Evolutionary conservation across 129 eudicot genomes (phyloP).

Genomic region (Kitagawia praeruptora): DNA sequence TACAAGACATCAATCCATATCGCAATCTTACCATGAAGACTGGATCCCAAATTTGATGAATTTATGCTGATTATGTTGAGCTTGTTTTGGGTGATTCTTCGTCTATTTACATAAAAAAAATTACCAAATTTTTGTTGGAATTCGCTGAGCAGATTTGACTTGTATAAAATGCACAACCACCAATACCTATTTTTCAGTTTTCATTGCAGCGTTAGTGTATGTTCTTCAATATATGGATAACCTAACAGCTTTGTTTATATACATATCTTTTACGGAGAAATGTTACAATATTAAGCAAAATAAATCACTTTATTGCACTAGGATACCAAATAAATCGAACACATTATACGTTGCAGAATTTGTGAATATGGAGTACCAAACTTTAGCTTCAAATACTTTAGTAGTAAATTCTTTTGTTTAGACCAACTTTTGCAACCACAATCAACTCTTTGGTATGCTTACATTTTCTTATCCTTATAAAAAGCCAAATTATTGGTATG

Average conservation of each 20-base stretch:
- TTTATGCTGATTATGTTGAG: neutral
- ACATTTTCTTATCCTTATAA: neutral
- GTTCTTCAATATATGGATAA: neutral
- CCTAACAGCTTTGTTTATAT: neutral
- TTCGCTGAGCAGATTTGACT: slow-evolving; percentile 1
- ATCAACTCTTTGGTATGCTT: neutral
- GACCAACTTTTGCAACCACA: neutral
- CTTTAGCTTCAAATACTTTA: neutral
- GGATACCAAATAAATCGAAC: too few relatives aligned
- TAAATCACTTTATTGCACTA: too few relatives aligned
- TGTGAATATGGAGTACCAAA: neutral
- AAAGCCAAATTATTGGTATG: neutral
- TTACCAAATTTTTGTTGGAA: neutral
- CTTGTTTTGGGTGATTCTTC: neutral
- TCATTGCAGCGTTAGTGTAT: neutral
- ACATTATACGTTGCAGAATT: too few relatives aligned
- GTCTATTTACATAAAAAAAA: too few relatives aligned
- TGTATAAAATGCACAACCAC: neutral
- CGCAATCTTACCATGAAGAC: neutral
- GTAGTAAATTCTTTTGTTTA: too few relatives aligned
- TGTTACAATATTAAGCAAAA: too few relatives aligned
- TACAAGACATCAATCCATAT: too few relatives aligned
- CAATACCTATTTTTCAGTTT: neutral
- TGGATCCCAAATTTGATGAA: neutral
- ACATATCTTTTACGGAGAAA: too few relatives aligned